Conservation (phyloP, 192 early-diverging fungal species). For the Coemansia erecta region DNA sequence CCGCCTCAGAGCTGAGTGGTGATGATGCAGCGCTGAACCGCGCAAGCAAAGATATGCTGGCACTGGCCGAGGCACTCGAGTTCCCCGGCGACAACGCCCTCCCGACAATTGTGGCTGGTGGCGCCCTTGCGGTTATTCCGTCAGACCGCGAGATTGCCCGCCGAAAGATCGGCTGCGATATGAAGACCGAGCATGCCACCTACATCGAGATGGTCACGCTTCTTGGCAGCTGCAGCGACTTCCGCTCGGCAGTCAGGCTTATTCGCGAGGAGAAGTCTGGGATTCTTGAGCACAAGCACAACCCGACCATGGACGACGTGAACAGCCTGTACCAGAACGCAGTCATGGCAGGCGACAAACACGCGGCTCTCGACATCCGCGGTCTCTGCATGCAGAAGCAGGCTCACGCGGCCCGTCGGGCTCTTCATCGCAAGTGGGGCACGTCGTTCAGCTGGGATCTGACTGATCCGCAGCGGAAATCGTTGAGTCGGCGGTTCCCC, state of each 20-base stretch:
- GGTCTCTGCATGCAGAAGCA: constrained; percentile 53
- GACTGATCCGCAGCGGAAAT: constrained; percentile 38
- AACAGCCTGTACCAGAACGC: constrained; percentile 55
- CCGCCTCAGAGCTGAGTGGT: neutral
- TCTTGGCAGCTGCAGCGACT: constrained; percentile 58
- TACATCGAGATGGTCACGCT: constrained; percentile 66
- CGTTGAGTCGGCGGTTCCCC: constrained; percentile 45
- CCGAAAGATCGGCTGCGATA: constrained; percentile 51
- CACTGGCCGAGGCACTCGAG: constrained; percentile 24
- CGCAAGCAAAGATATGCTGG: constrained; percentile 32
- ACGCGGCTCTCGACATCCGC: constrained; percentile 50
- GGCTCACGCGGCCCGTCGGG: constrained; percentile 26
- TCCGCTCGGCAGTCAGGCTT: constrained; percentile 52
- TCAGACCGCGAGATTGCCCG: constrained; percentile 46
- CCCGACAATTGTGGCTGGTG: constrained; percentile 24
- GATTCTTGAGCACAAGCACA: constrained; percentile 36
- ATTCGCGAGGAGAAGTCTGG: constrained; percentile 48
- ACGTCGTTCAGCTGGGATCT: constrained; percentile 54
- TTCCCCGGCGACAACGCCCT: constrained; percentile 31
- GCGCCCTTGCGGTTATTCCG: constrained; percentile 30
- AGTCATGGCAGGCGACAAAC: constrained; percentile 53
- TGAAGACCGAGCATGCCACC: constrained; percentile 55
- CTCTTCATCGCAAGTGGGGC: constrained; percentile 61
- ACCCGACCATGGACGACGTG: constrained; percentile 52
- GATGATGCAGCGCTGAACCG: constrained; percentile 21